A percentile compares a stretch with the other conserved stretches of the same genome.
These are phyloP conservation scores for Thymus mandschuricus DNA, from an alignment of 257 asterid genomes.

Conservation along the genomic window DNA sequence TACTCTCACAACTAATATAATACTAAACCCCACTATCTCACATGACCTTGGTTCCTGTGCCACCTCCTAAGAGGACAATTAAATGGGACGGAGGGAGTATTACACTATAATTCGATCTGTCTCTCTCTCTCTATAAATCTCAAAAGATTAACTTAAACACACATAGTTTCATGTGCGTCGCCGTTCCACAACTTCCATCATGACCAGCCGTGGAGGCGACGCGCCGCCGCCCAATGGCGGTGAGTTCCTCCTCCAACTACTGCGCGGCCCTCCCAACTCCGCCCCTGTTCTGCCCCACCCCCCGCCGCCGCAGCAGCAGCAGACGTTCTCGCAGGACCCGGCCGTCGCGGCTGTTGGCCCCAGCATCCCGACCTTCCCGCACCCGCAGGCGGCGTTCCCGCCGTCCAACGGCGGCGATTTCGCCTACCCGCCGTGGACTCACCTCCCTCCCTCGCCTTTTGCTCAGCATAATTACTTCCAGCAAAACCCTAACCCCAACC, in stretches of 20 bases:
- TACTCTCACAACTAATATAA: no score
- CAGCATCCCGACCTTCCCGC: conserved; percentile 37
- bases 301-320: conserved; percentile 35
- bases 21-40: no score
- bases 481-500: conserved; percentile 59
- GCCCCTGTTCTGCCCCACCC: conserved; percentile 22
- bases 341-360: conserved; percentile 88
- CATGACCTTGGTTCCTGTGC: no score
- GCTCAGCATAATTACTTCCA: conserved; percentile 58
- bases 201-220: conserved; percentile 68
- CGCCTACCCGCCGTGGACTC: conserved; percentile 36
- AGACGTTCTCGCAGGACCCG: conserved; percentile 62
- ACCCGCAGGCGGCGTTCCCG: conserved; percentile 30
- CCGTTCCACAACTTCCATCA: conserved; percentile 26
- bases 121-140: background rate
- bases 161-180: conserved; percentile 3
- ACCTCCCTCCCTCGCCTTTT: conserved; percentile 51
- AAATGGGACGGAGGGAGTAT: no score
- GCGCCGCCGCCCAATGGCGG: conserved; percentile 75
- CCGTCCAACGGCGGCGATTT: conserved; percentile 35
- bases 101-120: background rate
- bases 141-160: background rate
- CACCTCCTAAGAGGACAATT: no score
- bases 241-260: conserved; percentile 80
- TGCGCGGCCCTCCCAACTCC: conserved; percentile 48